These are phyloP conservation scores for Cercospora sp. DNA, from an alignment of 2,329 filamentous ascomycete species.

Conservation along the genomic window DNA sequence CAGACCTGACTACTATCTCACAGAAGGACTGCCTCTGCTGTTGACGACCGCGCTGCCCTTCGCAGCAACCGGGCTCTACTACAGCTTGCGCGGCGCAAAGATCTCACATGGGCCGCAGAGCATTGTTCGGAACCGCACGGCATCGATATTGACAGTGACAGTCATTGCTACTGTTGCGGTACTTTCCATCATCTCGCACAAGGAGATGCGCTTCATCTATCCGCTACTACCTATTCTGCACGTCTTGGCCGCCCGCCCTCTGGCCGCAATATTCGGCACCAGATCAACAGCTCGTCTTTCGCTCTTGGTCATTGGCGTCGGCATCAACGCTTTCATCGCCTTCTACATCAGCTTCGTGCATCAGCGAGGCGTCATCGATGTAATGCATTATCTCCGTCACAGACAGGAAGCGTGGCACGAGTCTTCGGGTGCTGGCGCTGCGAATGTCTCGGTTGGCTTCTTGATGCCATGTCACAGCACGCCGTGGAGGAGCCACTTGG, in stretches of 20 bases:
- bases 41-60: constrained; percentile 84
- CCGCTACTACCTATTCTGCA: constrained; percentile 86
- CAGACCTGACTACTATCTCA: constrained; percentile 88
- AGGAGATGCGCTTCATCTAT: constrained; percentile 96
- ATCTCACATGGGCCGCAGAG: not conserved
- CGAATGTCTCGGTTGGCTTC: constrained; percentile 65
- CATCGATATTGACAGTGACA: constrained; percentile 56
- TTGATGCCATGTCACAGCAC: constrained; percentile 96
- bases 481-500: constrained; percentile 86
- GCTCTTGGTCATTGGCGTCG: constrained; percentile 56
- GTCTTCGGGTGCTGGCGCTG: constrained; percentile 10
- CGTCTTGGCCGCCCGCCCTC: constrained; percentile 69
- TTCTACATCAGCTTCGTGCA: constrained; percentile 75
- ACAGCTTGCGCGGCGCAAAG: constrained; percentile 31
- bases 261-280: constrained; percentile 63
- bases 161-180: constrained; percentile 61
- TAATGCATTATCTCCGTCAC: constrained; percentile 72
- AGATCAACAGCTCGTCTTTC: constrained; percentile 48
- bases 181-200: constrained; percentile 83
- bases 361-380: constrained; percentile 74
- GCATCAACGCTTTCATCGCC: constrained; percentile 69
- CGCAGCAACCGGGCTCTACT: constrained; percentile 63
- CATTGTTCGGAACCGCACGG: constrained; percentile 21
- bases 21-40: constrained; percentile 84
- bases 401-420: constrained; percentile 45